These are phyloP conservation scores for Bremia lactucae DNA, from an alignment of 352 stramenopile genomes.

Conservation along the genomic window DNA sequence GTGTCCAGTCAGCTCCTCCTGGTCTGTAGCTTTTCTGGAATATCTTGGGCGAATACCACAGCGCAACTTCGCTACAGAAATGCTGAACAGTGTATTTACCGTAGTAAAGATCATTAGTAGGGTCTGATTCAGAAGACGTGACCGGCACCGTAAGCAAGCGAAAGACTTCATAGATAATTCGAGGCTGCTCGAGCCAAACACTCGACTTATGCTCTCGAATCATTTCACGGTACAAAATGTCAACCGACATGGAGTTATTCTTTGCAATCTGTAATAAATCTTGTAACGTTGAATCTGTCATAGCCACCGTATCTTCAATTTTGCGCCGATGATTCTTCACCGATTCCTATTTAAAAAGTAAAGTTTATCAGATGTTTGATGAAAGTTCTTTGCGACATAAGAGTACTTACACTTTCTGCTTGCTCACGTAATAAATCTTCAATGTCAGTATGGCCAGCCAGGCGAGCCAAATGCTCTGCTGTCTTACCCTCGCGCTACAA, in stretches of 20 bases:
- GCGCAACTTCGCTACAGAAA: conserved; percentile 72
- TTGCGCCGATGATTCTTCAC: conserved; percentile 76
- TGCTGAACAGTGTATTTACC: conserved; percentile 75
- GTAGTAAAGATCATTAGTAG: conserved; percentile 50
- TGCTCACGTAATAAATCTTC: conserved; percentile 73
- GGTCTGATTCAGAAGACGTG: conserved; percentile 22
- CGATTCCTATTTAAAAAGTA: conserved; percentile 41
- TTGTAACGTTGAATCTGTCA: conserved; percentile 41
- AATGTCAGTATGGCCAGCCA: conserved; percentile 52
- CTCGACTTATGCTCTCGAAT: conserved; percentile 59
- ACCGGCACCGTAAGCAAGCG: conserved; percentile 42
- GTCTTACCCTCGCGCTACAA: conserved; percentile 63
- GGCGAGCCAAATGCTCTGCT: conserved; percentile 48
- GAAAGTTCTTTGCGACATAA: not conserved
- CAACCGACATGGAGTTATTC: conserved; percentile 53
- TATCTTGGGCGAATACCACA: conserved; percentile 68
- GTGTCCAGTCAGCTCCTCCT: conserved; percentile 25
- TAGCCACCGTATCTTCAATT: conserved; percentile 70
- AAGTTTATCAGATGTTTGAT: not conserved
- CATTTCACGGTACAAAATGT: conserved; percentile 71
- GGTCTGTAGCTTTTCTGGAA: conserved; percentile 49
- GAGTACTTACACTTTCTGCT: conserved; percentile 59
- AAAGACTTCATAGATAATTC: conserved; percentile 80
- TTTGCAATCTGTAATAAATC: conserved; percentile 60
- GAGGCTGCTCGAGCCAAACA: conserved; percentile 61